Percentiles rank a stretch among this genome's conserved stretches.
phyloP scores from a whole-genome alignment of 2,329 filamentous ascomycete species.

The Trichothecium roseum region DNA sequence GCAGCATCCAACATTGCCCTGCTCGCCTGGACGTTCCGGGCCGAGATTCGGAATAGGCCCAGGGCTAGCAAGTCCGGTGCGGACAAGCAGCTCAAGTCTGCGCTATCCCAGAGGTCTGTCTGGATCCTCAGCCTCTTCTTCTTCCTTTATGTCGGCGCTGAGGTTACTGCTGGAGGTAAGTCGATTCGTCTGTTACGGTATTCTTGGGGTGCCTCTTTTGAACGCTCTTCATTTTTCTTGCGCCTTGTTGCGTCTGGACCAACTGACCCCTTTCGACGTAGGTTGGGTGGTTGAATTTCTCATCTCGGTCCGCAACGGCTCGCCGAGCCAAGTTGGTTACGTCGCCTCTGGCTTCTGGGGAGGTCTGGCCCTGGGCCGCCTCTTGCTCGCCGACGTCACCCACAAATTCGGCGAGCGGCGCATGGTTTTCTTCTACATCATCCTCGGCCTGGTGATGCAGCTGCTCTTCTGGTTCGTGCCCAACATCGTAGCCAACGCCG shows the following conservation, averaged over 20 bases:
- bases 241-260: neutral
- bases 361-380: constrained; percentile 2
- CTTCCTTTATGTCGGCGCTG: constrained; percentile 6
- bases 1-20: constrained; percentile 1
- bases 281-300: constrained; percentile 7
- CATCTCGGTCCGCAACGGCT: constrained; percentile 2
- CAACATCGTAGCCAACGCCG: constrained; percentile 2
- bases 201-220: no score
- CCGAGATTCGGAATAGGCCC: no score
- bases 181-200: no score
- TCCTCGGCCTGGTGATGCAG: constrained; percentile 1
- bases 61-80: no score
- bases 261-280: constrained; percentile 1
- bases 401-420: constrained; percentile 4
- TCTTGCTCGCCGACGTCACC: constrained; percentile 4
- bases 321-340: constrained; percentile 3
- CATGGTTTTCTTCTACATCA: neutral
- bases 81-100: neutral
- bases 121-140: constrained; percentile 7
- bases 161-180: constrained; percentile 6
- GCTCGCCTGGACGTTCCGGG: no score
- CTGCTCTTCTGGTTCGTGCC: constrained; percentile 4
- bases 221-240: neutral
- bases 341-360: constrained; percentile 5
- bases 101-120: neutral